These are phyloP conservation scores for Leccinum variabile DNA, from an alignment of 1,284 basidiomycete species.

Conservation along the genomic window DNA sequence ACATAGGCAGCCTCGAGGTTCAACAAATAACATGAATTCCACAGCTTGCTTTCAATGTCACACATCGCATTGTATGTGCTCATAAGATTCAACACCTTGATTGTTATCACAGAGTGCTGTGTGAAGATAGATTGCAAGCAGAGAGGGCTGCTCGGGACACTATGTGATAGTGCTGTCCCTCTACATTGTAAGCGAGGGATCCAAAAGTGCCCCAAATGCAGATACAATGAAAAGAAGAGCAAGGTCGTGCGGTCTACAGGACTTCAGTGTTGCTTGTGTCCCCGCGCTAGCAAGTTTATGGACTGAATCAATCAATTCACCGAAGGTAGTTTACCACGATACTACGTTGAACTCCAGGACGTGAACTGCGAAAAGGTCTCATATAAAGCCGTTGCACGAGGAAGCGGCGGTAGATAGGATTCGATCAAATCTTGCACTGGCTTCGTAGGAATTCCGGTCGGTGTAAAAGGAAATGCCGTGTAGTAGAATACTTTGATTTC, in stretches of 20 bases:
- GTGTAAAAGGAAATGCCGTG: slow-evolving; percentile 44
- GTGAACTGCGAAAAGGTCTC: slow-evolving; percentile 50
- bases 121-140: slow-evolving; percentile 44
- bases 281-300: slow-evolving; percentile 28
- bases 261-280: slow-evolving; percentile 15
- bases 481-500: slow-evolving; percentile 42
- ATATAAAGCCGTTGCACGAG: slow-evolving; percentile 43
- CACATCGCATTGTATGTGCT: slow-evolving; percentile 55
- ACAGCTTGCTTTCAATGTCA: slow-evolving; percentile 50
- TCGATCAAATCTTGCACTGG: slow-evolving; percentile 42
- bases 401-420: slow-evolving; percentile 43
- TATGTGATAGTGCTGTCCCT: slow-evolving; percentile 55
- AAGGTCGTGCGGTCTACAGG: slow-evolving; percentile 50
- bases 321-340: slow-evolving; percentile 43
- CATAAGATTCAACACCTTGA: slow-evolving; percentile 52
- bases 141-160: slow-evolving; percentile 48
- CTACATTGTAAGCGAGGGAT: slow-evolving; percentile 50
- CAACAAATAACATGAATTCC: slow-evolving; percentile 46
- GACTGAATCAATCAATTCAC: slow-evolving; percentile 46
- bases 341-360: slow-evolving; percentile 55
- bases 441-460: slow-evolving; percentile 33
- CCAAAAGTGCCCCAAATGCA: slow-evolving; percentile 51
- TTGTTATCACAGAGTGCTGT: slow-evolving; percentile 45
- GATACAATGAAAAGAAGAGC: slow-evolving; percentile 50
- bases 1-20: slow-evolving; percentile 45